Conservation (phyloP, 768 basidiomycete species). For the Hypholoma sublateritium region DNA sequence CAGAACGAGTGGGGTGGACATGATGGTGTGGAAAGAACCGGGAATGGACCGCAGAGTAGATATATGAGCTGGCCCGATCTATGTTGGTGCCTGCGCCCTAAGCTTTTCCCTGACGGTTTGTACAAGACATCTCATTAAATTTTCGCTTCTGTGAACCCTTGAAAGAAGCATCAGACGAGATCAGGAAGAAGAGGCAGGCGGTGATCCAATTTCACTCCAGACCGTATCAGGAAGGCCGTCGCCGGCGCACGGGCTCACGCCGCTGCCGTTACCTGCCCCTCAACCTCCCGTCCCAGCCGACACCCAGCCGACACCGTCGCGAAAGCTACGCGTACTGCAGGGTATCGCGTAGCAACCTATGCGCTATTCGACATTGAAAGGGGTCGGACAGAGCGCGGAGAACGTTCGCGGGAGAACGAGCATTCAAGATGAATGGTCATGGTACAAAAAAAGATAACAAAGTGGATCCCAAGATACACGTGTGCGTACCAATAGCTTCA, state of each 20-base stretch:
- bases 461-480: too few relatives aligned
- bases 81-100: neutral
- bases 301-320: neutral
- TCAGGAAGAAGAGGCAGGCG: neutral
- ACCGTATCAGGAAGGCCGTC: neutral
- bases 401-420: neutral
- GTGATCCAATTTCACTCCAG: neutral
- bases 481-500: too few relatives aligned
- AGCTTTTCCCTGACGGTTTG: too few relatives aligned
- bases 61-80: neutral
- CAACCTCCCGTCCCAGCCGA: neutral
- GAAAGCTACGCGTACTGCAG: neutral
- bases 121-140: neutral
- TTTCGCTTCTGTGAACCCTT: neutral
- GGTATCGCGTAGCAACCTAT: neutral
- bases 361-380: neutral
- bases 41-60: neutral
- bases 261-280: neutral
- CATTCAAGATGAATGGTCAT: neutral
- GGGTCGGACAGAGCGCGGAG: neutral
- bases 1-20: neutral
- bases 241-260: neutral
- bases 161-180: conserved; percentile 3
- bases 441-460: too few relatives aligned
- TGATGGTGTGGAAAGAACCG: neutral